Base-by-base conservation (phyloP, 371 early-diverging fungal species). In the Coemansia sp. region DNA sequence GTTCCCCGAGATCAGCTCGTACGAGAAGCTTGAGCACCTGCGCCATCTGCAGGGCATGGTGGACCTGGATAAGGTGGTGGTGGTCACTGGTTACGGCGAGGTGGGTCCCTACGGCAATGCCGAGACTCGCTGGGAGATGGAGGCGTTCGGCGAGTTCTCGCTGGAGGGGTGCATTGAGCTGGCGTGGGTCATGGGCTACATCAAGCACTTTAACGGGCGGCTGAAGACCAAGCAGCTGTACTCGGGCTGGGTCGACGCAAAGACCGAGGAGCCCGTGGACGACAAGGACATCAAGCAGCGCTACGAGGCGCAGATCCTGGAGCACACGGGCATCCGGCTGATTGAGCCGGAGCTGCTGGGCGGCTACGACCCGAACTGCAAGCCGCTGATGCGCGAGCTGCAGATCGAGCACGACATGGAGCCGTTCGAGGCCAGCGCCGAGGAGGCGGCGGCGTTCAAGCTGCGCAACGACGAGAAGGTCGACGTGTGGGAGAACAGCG, bases 61-160 rank as follows among this genome's bases (percentile, higher is more conserved):
- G n/a, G 93, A 96, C 75, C 84, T 96, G 54, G 95, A 95, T 57
- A 90, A 93, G 81, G 90, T 93, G 4, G 88, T 94, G 37, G 97
- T 96, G 46, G 89, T 94, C 47, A 92, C 94, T 60, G 97, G 97
- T 61, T 94, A 91, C 67, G 90, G 92, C 76, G 97, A 96, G 80
- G 94, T 96, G 5, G 94, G 95, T 6, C 94, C 97, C 29, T 94
- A 88, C 84, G 97, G 97, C 76, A 90, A 92, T 62, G 86, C 91
- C 38, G 86, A 94, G 69, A 95, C 95, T 55, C 91, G 97, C 64
- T 96, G 97, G 97, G 95, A 96, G 80, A 94, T 96, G 92, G 94
- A 93, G 80, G 88, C 91, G 62, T 71, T 81, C 56, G 97, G 97
- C 64, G 88, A 94, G 76, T 90, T 96, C 83, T 94, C 95, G 36